Percentiles rank a stretch among this genome's conserved stretches.
These are phyloP conservation scores for Talaromyces adpressus DNA, from an alignment of 495 filamentous ascomycete genomes.

Conservation along the genomic window DNA sequence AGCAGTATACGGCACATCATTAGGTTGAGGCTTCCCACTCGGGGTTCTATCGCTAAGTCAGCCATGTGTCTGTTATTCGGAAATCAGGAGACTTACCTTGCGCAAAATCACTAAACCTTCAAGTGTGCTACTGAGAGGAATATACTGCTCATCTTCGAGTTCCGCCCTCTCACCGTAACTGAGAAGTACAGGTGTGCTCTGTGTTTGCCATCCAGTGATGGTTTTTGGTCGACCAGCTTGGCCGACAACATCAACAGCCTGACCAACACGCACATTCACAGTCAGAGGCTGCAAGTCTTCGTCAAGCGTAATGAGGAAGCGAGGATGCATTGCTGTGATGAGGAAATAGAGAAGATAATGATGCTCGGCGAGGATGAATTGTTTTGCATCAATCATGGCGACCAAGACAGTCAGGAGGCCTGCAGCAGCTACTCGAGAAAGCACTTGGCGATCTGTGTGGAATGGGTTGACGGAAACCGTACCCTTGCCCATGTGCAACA, in stretches of 20 bases:
- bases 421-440: slow-evolving; percentile 84
- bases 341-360: slow-evolving; percentile 98
- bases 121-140: slow-evolving; percentile 79
- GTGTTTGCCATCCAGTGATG: slow-evolving; percentile 99
- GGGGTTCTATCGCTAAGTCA: slow-evolving; percentile 41
- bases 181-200: slow-evolving; percentile 92
- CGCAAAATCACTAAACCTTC: slow-evolving; percentile 94
- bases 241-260: slow-evolving; percentile 96
- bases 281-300: slow-evolving; percentile 89
- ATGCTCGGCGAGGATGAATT: slow-evolving; percentile 80
- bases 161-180: slow-evolving; percentile 92
- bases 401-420: slow-evolving; percentile 86
- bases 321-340: slow-evolving; percentile 92
- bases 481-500: slow-evolving; percentile 98
- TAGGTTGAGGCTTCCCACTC: slow-evolving; percentile 43
- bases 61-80: slow-evolving; percentile 2
- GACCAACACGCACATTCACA: slow-evolving; percentile 94
- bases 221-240: slow-evolving; percentile 97
- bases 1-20: slow-evolving; percentile 3
- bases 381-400: slow-evolving; percentile 88
- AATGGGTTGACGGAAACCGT: slow-evolving; percentile 93
- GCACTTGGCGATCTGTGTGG: slow-evolving; percentile 94
- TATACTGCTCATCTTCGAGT: slow-evolving; percentile 95
- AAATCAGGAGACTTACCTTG: slow-evolving; percentile 58
- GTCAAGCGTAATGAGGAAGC: slow-evolving; percentile 92